Conservation (phyloP, 495 filamentous ascomycete genomes). For the Penicillium cosmopolitanum region DNA sequence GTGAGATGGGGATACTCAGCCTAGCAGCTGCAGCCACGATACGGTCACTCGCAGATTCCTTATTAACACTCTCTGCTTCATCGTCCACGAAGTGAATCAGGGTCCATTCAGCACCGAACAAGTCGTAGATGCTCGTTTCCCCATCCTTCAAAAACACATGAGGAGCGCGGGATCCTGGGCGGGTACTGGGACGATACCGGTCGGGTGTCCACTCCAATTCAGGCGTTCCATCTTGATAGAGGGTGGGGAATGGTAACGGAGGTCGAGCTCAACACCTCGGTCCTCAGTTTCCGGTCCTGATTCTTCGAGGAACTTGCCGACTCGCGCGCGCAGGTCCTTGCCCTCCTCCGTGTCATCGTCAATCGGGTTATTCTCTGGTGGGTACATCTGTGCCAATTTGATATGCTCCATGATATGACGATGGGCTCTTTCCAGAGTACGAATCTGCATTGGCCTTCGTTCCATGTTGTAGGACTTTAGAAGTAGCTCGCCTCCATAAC, state of each 20-base stretch:
- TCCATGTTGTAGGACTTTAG: slow-evolving; percentile 28
- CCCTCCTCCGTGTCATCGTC: background rate
- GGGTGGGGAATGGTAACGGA: slow-evolving; percentile 28
- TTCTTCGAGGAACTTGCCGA: slow-evolving; percentile 11
- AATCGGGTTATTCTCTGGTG: background rate
- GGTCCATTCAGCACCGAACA: slow-evolving; percentile 31
- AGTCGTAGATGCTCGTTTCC: slow-evolving; percentile 29
- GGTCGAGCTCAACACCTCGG: slow-evolving; percentile 32
- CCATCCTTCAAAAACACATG: slow-evolving; percentile 37
- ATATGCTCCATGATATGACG: slow-evolving; percentile 60
- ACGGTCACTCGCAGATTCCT: background rate
- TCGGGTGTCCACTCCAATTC: slow-evolving; percentile 21
- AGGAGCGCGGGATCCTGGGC: slow-evolving; percentile 34
- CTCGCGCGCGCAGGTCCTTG: background rate
- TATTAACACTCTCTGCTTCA: background rate
- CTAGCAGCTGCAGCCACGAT: slow-evolving; percentile 2
- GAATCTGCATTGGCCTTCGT: slow-evolving; percentile 23
- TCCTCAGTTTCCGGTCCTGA: slow-evolving; percentile 29
- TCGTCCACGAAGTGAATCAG: slow-evolving; percentile 29
- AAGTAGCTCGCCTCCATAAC: slow-evolving; percentile 24
- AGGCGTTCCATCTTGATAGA: slow-evolving; percentile 19
- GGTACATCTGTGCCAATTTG: slow-evolving; percentile 7
- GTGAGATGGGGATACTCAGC: background rate
- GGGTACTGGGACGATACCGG: slow-evolving; percentile 30
- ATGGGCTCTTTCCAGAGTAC: slow-evolving; percentile 15